Percentiles rank a stretch among this genome's conserved stretches.
phyloP scores from a whole-genome alignment of 768 basidiomycete species.

The Lactifluus echinatus region DNA sequence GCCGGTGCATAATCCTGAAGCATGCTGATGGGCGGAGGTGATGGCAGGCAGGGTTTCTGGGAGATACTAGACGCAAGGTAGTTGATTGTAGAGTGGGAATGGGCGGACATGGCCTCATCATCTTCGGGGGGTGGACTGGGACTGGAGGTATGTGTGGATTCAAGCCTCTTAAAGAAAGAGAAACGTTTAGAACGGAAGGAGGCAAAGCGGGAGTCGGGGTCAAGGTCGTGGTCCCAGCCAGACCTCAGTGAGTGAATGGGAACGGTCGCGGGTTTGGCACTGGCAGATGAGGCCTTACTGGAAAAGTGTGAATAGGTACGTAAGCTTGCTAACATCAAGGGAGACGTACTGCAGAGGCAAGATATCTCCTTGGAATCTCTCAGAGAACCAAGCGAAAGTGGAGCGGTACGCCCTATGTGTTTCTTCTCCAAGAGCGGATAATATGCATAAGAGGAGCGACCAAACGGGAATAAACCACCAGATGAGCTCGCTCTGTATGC shows the following conservation, averaged over 20 bases:
- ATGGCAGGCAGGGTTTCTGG: slow-evolving; percentile 8
- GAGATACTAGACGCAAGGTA: slow-evolving; percentile 13
- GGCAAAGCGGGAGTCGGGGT: slow-evolving; percentile 2
- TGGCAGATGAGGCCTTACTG: slow-evolving; percentile 1
- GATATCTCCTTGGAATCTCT: background rate
- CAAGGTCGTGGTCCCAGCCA: slow-evolving; percentile 18
- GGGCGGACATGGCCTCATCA: slow-evolving; percentile 9
- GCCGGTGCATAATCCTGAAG: background rate
- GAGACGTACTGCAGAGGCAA: slow-evolving; percentile 18
- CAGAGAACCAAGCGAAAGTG: slow-evolving; percentile 4
- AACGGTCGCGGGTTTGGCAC: background rate
- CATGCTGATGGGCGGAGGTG: slow-evolving; percentile 4
- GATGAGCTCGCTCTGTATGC: slow-evolving; percentile 9
- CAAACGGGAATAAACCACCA: slow-evolving; percentile 21
- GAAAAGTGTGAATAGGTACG: background rate
- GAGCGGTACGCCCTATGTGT: slow-evolving; percentile 10
- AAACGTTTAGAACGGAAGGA: slow-evolving; percentile 5
- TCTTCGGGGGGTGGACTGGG: slow-evolving; percentile 9
- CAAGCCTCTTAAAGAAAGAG: slow-evolving; percentile 3
- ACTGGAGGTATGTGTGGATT: slow-evolving; percentile 2
- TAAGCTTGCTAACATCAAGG: background rate
- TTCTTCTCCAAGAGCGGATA: slow-evolving; percentile 14
- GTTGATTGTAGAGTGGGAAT: slow-evolving; percentile 5
- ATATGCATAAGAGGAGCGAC: slow-evolving; percentile 14
- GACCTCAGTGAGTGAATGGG: slow-evolving; percentile 18